Evolutionary conservation across 148 eudicot genomes (phyloP).

Genomic region (Vaccinium vitisidaea): DNA sequence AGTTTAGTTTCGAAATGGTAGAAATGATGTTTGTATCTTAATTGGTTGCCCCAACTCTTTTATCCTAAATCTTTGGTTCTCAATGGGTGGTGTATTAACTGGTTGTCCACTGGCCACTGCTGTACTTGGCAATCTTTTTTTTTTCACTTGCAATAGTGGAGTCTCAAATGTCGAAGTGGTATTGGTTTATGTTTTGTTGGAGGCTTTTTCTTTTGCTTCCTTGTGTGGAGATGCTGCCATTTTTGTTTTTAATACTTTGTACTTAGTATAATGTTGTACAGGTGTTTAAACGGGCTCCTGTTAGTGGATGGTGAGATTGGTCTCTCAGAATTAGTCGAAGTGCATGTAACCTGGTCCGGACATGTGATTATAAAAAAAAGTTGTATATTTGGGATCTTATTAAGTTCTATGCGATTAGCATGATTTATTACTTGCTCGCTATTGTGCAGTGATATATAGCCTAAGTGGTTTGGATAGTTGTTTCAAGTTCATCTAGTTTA

Average conservation of each 20-base stretch:
- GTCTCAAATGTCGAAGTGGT: not conserved
- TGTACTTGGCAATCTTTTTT: not conserved
- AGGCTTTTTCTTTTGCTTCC: not conserved
- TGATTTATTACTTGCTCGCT: not conserved
- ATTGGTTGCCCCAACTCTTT: not conserved
- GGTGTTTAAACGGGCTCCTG: no score
- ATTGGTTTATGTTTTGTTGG: not conserved
- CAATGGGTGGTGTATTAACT: not conserved
- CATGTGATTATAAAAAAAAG: no score
- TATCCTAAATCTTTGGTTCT: not conserved
- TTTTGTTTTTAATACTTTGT: not conserved
- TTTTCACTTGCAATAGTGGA: not conserved
- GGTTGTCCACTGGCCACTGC: not conserved
- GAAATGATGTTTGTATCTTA: not conserved
- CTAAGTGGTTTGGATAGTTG: not conserved
- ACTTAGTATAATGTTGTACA: not conserved
- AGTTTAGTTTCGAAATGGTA: not conserved
- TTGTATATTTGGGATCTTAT: no score
- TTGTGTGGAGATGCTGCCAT: not conserved
- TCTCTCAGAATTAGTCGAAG: no score
- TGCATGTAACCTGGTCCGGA: no score
- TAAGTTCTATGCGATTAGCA: no score
- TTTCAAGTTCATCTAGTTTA: not conserved
- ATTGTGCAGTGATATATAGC: not conserved
- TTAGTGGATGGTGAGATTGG: no score